A percentile compares a stretch with the other conserved stretches of the same genome.
phyloP scores from a whole-genome alignment of 2,329 filamentous ascomycete species.

The Pseudogymnoascus sp. region DNA sequence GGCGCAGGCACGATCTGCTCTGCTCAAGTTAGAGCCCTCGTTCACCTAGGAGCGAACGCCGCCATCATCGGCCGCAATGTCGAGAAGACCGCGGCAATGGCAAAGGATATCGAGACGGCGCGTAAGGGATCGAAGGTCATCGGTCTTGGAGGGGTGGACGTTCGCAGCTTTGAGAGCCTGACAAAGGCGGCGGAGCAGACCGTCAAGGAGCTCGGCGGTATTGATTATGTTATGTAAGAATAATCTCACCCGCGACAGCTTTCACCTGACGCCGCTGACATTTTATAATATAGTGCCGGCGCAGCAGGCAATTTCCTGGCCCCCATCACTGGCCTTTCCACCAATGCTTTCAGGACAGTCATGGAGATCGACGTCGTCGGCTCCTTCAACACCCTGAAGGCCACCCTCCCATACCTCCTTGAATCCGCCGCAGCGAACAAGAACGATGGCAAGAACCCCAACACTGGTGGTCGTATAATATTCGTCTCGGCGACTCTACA shows the following conservation, averaged over 20 bases:
- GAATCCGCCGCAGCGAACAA: constrained; percentile 60
- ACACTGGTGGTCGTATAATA: constrained; percentile 72
- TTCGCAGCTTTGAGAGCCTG: constrained; percentile 66
- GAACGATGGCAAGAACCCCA: constrained; percentile 51
- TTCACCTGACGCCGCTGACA: not conserved
- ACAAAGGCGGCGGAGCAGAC: constrained; percentile 72
- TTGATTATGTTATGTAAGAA: constrained; percentile 84
- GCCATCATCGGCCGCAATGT: constrained; percentile 89
- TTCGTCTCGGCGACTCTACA: constrained; percentile 89
- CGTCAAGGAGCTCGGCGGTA: constrained; percentile 72
- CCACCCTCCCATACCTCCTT: constrained; percentile 74
- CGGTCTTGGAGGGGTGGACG: constrained; percentile 74
- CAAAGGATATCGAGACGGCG: constrained; percentile 74
- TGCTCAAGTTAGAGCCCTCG: constrained; percentile 84
- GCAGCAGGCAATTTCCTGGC: constrained; percentile 95
- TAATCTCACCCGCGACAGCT: not conserved
- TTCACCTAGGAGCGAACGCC: constrained; percentile 85
- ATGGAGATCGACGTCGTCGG: constrained; percentile 95
- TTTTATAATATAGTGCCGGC: constrained; percentile 57
- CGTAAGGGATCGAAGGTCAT: constrained; percentile 76
- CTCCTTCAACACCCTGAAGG: constrained; percentile 91
- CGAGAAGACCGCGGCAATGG: constrained; percentile 77
- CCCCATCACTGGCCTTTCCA: constrained; percentile 70
- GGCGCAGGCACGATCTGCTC: constrained; percentile 92
- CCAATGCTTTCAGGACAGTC: constrained; percentile 90